Percentiles rank a stretch among this genome's conserved stretches.
phyloP scores from a whole-genome alignment of 164 flowering plant genomes.

The Kalanchoe fedtschenkoi region DNA sequence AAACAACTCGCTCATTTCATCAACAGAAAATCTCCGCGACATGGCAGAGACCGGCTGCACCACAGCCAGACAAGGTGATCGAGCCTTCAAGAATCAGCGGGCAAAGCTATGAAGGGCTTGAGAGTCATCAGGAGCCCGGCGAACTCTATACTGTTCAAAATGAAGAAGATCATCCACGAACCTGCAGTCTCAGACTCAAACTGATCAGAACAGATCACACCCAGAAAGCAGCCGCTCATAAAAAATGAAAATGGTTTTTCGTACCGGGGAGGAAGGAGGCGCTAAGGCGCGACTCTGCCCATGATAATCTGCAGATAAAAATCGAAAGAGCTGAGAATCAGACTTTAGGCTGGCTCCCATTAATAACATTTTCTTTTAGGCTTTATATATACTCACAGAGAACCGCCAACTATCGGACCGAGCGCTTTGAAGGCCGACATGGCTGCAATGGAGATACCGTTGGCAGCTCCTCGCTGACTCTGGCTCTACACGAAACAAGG shows the following conservation, averaged over 20 bases:
- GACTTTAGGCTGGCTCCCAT: too few species aligned
- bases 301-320: background rate
- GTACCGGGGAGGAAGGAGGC: slow-evolving; percentile 1
- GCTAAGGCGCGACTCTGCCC: background rate
- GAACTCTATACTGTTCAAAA: background rate
- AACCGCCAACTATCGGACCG: slow-evolving; percentile 53
- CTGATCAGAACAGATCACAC: too few species aligned
- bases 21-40: too few species aligned
- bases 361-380: too few species aligned
- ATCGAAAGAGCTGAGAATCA: background rate
- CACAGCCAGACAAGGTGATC: too few species aligned
- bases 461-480: slow-evolving; percentile 39
- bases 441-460: slow-evolving; percentile 43
- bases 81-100: slow-evolving; percentile 21
- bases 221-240: too few species aligned
- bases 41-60: too few species aligned
- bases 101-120: slow-evolving; percentile 3
- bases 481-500: slow-evolving; percentile 25
- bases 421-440: slow-evolving; percentile 48
- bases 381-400: slow-evolving; percentile 40
- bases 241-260: background rate
- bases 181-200: background rate
- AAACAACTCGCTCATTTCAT: too few species aligned
- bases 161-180: slow-evolving; percentile 7
- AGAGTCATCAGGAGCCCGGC: background rate